Evolutionary conservation across 495 filamentous ascomycete genomes (phyloP).

Genomic region (Talaromyces borbonicus): DNA sequence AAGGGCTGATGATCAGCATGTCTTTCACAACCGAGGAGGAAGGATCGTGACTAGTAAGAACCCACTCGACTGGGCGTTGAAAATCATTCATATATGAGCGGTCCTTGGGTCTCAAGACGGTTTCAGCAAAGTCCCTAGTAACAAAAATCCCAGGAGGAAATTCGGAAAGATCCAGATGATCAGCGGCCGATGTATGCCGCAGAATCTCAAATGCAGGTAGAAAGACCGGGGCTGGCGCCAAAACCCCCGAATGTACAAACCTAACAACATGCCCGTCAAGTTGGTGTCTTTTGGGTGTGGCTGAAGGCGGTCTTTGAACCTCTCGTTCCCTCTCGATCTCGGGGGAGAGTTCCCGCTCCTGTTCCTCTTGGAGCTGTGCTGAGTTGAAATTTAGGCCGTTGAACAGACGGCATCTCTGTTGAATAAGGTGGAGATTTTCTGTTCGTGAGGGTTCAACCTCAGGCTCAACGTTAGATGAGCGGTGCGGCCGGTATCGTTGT

Average conservation of each 20-base stretch:
- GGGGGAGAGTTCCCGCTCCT: constrained; percentile 57
- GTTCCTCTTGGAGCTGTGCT: constrained; percentile 51
- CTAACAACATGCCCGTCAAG: constrained; percentile 36
- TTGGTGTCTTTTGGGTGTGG: constrained; percentile 26
- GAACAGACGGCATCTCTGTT: constrained; percentile 35
- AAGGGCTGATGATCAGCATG: constrained; percentile 52
- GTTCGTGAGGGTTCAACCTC: background rate
- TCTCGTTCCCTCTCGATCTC: constrained; percentile 53
- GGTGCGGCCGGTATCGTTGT: constrained; percentile 25
- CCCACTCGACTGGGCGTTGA: constrained; percentile 50
- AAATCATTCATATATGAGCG: constrained; percentile 32
- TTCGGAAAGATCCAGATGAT: constrained; percentile 16
- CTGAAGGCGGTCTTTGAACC: constrained; percentile 34
- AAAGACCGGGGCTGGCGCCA: constrained; percentile 24
- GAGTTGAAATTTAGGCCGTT: constrained; percentile 19
- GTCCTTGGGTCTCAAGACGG: constrained; percentile 20
- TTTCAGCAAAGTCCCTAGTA: constrained; percentile 47
- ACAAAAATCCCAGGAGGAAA: constrained; percentile 38
- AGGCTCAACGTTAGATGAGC: background rate
- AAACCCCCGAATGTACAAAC: constrained; percentile 24
- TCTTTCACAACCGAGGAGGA: constrained; percentile 7
- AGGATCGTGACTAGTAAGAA: constrained; percentile 29
- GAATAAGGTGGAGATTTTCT: constrained; percentile 20
- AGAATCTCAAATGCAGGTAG: constrained; percentile 39
- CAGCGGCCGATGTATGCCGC: constrained; percentile 25